These are phyloP conservation scores for Argentina anserina DNA, from an alignment of 306 rosid species.

Conservation along the genomic window DNA sequence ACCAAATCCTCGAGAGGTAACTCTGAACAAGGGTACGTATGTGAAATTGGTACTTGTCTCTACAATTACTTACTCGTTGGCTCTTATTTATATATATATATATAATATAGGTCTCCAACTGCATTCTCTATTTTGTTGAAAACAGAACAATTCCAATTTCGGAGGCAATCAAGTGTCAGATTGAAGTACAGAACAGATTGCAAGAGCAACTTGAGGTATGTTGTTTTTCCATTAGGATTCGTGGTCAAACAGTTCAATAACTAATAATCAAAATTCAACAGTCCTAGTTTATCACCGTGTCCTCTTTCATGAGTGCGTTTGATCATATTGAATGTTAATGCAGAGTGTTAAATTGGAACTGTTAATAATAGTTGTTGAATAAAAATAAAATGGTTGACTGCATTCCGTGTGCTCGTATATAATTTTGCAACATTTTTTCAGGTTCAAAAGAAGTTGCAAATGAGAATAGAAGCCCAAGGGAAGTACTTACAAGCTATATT, in stretches of 20 bases:
- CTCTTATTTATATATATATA: too few relatives aligned
- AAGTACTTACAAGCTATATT: conserved; percentile 72
- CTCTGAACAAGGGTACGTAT: conserved; percentile 57
- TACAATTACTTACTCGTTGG: background rate
- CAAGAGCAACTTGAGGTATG: conserved; percentile 89
- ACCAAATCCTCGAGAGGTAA: conserved; percentile 43
- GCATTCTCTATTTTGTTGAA: too few relatives aligned
- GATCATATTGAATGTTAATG: background rate
- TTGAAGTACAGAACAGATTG: conserved; percentile 72
- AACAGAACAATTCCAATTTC: conserved; percentile 60
- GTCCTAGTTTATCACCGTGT: background rate
- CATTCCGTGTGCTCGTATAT: background rate
- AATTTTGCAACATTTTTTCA: conserved; percentile 10
- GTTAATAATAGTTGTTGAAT: background rate
- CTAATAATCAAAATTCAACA: background rate
- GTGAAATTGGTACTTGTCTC: conserved; percentile 20
- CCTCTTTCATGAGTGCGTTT: background rate
- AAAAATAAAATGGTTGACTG: background rate
- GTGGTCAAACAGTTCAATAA: background rate
- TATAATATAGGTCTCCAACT: too few relatives aligned
- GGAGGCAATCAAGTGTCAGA: conserved; percentile 56
- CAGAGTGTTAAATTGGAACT: background rate
- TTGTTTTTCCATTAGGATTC: background rate
- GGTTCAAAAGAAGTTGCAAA: conserved; percentile 75
- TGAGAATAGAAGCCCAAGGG: conserved; percentile 92